Conservation (phyloP, 345 rosid species). For the Aegle marmelos region DNA sequence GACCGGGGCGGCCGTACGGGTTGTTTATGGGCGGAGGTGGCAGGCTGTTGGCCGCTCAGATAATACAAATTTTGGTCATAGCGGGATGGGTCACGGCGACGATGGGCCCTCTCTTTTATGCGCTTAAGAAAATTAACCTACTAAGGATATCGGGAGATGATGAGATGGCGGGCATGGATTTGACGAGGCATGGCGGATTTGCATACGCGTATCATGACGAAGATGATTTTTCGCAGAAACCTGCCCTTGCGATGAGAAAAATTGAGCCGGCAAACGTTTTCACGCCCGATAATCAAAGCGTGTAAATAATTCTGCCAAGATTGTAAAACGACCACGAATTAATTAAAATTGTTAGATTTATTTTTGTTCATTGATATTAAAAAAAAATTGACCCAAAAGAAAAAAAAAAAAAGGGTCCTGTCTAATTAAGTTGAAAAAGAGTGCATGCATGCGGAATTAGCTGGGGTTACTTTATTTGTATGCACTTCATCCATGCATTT, state of each 20-base stretch:
- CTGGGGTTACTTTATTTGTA: too few species aligned
- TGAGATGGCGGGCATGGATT: conserved; percentile 82
- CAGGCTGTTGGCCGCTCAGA: conserved; percentile 62
- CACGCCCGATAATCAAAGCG: background rate
- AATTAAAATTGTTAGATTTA: too few species aligned
- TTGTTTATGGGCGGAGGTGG: conserved; percentile 79
- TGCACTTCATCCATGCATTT: too few species aligned
- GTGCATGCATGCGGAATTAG: too few species aligned
- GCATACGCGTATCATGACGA: conserved; percentile 73
- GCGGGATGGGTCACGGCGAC: conserved; percentile 71
- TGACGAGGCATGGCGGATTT: conserved; percentile 75
- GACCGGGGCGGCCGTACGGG: conserved; percentile 41
- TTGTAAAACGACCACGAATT: too few species aligned
- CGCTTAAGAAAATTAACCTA: conserved; percentile 46
- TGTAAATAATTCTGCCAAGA: too few species aligned
- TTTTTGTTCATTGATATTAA: too few species aligned
- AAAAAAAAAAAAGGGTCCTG: too few species aligned
- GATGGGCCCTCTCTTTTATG: conserved; percentile 65
- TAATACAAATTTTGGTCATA: conserved; percentile 54
- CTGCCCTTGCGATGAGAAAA: conserved; percentile 17
- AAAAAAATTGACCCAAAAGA: too few species aligned
- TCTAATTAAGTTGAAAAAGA: too few species aligned
- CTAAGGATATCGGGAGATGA: conserved; percentile 57
- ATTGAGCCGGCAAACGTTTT: conserved; percentile 30
- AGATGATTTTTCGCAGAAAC: conserved; percentile 23